Conservation (phyloP, 768 basidiomycete genomes). For the Melanogaster broomeanus region DNA sequence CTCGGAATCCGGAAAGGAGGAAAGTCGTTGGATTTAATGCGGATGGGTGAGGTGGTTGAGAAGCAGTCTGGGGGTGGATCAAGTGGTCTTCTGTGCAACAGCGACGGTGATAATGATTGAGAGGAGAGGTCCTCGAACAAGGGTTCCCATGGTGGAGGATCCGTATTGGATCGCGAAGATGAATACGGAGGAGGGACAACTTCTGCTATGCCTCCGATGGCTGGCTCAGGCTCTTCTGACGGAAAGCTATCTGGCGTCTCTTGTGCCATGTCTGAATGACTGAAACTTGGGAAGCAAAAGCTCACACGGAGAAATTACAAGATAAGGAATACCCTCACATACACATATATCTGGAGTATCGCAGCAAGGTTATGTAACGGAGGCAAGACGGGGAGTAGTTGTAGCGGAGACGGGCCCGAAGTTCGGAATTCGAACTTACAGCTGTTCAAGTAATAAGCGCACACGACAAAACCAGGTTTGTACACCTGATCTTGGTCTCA, state of each 20-base stretch:
- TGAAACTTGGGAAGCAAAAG: no score
- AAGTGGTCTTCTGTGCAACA: slow-evolving; percentile 18
- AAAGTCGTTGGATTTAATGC: slow-evolving; percentile 27
- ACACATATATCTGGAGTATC: no score
- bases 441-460: slow-evolving; percentile 1
- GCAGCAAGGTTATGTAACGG: no score
- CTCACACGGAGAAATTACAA: no score
- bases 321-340: no score
- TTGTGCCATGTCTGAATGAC: slow-evolving; percentile 12
- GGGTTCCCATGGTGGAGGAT: slow-evolving; percentile 31
- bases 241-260: background rate
- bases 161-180: background rate
- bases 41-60: slow-evolving; percentile 26
- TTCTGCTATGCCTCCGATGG: background rate
- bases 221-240: background rate
- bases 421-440: no score
- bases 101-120: background rate
- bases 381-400: no score
- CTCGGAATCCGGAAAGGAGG: slow-evolving; percentile 28
- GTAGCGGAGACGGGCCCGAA: slow-evolving; percentile 3
- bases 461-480: no score
- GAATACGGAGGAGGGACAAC: slow-evolving; percentile 11
- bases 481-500: no score
- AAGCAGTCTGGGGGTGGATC: slow-evolving; percentile 34
- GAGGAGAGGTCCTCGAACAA: slow-evolving; percentile 24